Base-by-base conservation (phyloP, 805 yeast species). In the Yamadazyma endophytica region DNA sequence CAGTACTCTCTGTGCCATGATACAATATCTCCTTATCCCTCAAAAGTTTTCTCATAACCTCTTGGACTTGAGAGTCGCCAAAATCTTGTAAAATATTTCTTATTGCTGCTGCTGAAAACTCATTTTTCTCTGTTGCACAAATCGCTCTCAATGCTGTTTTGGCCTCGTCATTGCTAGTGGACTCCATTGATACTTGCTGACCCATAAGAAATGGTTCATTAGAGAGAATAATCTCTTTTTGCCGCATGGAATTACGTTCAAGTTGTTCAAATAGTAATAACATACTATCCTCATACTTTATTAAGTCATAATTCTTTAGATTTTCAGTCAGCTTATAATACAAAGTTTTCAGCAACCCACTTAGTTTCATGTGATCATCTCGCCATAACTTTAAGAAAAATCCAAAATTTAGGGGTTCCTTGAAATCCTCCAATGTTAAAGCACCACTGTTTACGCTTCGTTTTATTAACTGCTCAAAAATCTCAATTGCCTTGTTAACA, bases 401-500 rank as follows among this genome's bases (percentile, higher is more conserved):
- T 2, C 56, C 54, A 22, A 82, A 50, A 37, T 83, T 74, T 18
- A 72, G 57, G 3, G 46, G 46, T 7, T 68, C 61, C 23, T 67
- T 63, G 13, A 81, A 60, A 42, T 79, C 79, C 0, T 64, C 61
- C 8, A 66, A 51, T 0, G 68, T 57, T 2, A 82, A 67, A 4
- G 50, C 48, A 1, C 77, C 87, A 9, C 70, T 71, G 25, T 70
- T 71, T 14, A 85, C 77, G 0, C 79, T 80, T 23, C 61, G 57
- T 21, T 79, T 44, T 15, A 88, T 69, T 13, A 84, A 66, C 13
- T 64, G 65, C 45, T 84, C 90, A 80, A 92, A 89, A 9, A 70
- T 70, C 25, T 69, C 72, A 25, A 82, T 62, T 0, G 79, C 82
- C 30, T 70, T 65, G 11, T 58, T 54, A 0, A 92, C 92, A 22